These are phyloP conservation scores for Cyclostephanos tholiformis DNA, from an alignment of 108 stramenopile species.

Conservation along the genomic window DNA sequence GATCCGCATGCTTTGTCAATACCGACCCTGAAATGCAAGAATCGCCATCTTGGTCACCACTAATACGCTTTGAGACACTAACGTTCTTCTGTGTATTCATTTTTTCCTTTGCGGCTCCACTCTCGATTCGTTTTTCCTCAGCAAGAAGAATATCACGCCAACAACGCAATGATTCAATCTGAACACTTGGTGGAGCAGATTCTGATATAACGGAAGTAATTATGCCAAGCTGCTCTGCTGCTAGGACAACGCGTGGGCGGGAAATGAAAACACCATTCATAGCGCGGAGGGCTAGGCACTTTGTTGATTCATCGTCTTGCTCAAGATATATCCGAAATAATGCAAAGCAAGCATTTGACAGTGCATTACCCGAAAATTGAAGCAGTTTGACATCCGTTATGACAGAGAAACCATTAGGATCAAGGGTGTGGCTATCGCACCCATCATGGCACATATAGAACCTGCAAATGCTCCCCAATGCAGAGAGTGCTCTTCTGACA, in stretches of 20 bases:
- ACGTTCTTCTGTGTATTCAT: constrained; percentile 73
- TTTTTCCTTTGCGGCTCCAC: constrained; percentile 74
- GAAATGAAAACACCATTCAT: constrained; percentile 79
- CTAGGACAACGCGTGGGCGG: constrained; percentile 75
- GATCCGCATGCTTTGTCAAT: constrained; percentile 69
- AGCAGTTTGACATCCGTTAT: constrained; percentile 24
- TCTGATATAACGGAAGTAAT: constrained; percentile 60
- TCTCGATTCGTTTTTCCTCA: constrained; percentile 82
- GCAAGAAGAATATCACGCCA: constrained; percentile 81
- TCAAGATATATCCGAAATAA: constrained; percentile 62
- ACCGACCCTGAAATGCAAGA: constrained; percentile 82
- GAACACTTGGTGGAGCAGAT: constrained; percentile 55
- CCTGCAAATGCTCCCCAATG: constrained; percentile 75
- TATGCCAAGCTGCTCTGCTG: constrained; percentile 69
- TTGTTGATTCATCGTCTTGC: constrained; percentile 65
- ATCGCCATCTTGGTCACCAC: constrained; percentile 90
- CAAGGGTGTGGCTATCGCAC: constrained; percentile 38
- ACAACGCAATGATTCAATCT: constrained; percentile 69
- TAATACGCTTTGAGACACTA: constrained; percentile 74
- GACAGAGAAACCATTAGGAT: constrained; percentile 25
- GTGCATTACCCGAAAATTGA: constrained; percentile 22
- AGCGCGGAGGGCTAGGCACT: constrained; percentile 75
- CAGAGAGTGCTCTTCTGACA: constrained; percentile 69
- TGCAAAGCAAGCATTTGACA: constrained; percentile 61
- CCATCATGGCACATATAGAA: constrained; percentile 43